A percentile compares a stretch with the other conserved stretches of the same genome.
phyloP scores from a whole-genome alignment of 2,329 filamentous ascomycete genomes.

The Verticillium longisporum region DNA sequence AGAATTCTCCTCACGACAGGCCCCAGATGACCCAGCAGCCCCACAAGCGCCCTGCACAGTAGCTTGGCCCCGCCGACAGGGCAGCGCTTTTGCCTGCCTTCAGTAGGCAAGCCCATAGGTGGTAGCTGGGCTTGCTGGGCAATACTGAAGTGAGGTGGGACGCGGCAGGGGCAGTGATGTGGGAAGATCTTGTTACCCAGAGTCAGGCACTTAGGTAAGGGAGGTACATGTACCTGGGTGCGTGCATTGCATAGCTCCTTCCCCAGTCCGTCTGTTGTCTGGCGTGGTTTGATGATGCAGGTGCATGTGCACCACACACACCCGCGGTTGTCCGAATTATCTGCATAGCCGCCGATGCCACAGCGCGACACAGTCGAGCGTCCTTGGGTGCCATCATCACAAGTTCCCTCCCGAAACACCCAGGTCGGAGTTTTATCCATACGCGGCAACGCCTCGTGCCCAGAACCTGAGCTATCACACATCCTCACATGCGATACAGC shows the following conservation, averaged over 20 bases:
- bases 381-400: not conserved
- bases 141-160: too few species aligned
- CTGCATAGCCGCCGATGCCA: not conserved
- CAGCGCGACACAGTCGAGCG: not conserved
- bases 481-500: not conserved
- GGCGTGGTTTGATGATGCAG: not conserved
- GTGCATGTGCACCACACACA: not conserved
- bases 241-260: too few species aligned
- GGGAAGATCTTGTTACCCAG: too few species aligned
- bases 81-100: too few species aligned
- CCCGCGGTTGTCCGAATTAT: not conserved
- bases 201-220: too few species aligned
- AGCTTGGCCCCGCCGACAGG: too few species aligned
- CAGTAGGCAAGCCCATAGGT: too few species aligned
- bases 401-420: not conserved
- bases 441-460: not conserved
- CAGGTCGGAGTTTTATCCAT: not conserved
- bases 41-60: not conserved
- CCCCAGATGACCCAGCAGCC: not conserved
- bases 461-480: not conserved
- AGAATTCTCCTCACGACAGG: not conserved
- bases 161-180: too few species aligned
- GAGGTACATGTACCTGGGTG: too few species aligned
- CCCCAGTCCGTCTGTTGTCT: too few species aligned
- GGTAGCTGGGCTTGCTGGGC: too few species aligned